Conservation (phyloP, 768 basidiomycete species). For the Auricularia sp. region DNA sequence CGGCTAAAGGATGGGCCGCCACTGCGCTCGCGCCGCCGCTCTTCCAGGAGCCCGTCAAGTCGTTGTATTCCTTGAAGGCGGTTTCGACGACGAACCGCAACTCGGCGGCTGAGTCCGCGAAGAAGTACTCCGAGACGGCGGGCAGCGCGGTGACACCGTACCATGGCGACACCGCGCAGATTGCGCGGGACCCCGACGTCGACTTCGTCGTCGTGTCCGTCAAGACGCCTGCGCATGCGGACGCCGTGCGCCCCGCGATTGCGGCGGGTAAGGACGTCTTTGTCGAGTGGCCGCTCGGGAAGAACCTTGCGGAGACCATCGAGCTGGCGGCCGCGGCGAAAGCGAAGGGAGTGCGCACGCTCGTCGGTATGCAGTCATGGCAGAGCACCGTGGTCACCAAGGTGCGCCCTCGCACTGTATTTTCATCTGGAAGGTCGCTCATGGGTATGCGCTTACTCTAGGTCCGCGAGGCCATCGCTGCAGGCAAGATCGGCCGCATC, state of each 20-base stretch:
- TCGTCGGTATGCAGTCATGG: slow-evolving; percentile 29
- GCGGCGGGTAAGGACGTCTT: slow-evolving; percentile 31
- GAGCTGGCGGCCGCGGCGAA: slow-evolving; percentile 26
- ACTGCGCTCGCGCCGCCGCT: background rate
- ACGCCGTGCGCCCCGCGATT: slow-evolving; percentile 23
- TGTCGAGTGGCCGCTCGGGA: slow-evolving; percentile 33
- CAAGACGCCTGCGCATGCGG: slow-evolving; percentile 23
- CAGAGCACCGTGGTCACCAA: slow-evolving; percentile 21
- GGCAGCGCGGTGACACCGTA: slow-evolving; percentile 25
- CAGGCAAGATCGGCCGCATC: background rate
- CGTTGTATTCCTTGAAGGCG: slow-evolving; percentile 21
- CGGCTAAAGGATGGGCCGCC: background rate
- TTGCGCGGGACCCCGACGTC: slow-evolving; percentile 29
- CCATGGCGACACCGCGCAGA: slow-evolving; percentile 19
- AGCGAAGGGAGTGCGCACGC: slow-evolving; percentile 20
- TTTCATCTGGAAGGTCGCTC: background rate
- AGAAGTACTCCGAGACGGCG: slow-evolving; percentile 19
- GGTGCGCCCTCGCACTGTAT: slow-evolving; percentile 14
- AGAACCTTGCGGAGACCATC: slow-evolving; percentile 21
- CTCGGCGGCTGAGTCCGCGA: slow-evolving; percentile 23
- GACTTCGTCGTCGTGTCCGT: slow-evolving; percentile 30
- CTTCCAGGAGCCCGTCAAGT: background rate
- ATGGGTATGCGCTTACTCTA: background rate
- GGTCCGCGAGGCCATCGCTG: background rate
- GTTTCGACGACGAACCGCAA: slow-evolving; percentile 25